phyloP scores from a whole-genome alignment of 768 basidiomycete species.

The Russula vinacea region DNA sequence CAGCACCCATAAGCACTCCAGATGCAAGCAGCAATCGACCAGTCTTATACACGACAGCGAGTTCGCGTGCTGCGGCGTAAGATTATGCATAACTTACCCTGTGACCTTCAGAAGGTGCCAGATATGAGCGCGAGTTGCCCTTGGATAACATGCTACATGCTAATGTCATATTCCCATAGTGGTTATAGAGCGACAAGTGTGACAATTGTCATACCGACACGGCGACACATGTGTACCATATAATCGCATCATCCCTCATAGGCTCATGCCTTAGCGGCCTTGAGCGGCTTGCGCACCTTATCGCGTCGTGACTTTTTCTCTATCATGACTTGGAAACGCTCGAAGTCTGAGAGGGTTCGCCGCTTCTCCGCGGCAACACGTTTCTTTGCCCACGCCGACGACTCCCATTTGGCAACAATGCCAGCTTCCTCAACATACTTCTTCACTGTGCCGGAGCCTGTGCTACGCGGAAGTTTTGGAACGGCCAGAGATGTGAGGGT shows the following conservation, averaged over 20 bases:
- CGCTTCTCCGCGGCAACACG: slow-evolving; percentile 70
- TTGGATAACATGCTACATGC: slow-evolving; percentile 3
- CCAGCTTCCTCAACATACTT: slow-evolving; percentile 87
- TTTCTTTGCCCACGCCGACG: slow-evolving; percentile 85
- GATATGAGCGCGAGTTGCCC: neutral
- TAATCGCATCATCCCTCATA: neutral
- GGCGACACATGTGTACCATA: too few species aligned
- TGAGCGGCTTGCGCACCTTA: slow-evolving; percentile 63
- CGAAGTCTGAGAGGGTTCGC: slow-evolving; percentile 83
- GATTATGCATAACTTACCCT: too few species aligned
- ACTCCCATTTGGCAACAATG: slow-evolving; percentile 83
- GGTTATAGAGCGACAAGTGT: slow-evolving; percentile 7
- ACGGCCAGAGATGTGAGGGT: slow-evolving; percentile 84
- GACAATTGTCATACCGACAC: slow-evolving; percentile 8
- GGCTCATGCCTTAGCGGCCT: slow-evolving; percentile 52
- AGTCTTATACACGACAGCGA: slow-evolving; percentile 90
- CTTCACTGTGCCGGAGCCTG: slow-evolving; percentile 76
- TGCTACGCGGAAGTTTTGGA: slow-evolving; percentile 80
- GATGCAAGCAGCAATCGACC: slow-evolving; percentile 80
- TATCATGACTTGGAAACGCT: slow-evolving; percentile 82
- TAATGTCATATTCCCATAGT: slow-evolving; percentile 16
- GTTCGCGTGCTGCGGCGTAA: slow-evolving; percentile 90
- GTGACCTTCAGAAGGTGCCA: too few species aligned
- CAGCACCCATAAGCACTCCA: slow-evolving; percentile 67
- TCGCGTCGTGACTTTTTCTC: slow-evolving; percentile 87